Percentiles rank a stretch among this genome's conserved stretches.
Conservation (phyloP, 371 early-diverging fungal species). For the Mucor sp. region DNA sequence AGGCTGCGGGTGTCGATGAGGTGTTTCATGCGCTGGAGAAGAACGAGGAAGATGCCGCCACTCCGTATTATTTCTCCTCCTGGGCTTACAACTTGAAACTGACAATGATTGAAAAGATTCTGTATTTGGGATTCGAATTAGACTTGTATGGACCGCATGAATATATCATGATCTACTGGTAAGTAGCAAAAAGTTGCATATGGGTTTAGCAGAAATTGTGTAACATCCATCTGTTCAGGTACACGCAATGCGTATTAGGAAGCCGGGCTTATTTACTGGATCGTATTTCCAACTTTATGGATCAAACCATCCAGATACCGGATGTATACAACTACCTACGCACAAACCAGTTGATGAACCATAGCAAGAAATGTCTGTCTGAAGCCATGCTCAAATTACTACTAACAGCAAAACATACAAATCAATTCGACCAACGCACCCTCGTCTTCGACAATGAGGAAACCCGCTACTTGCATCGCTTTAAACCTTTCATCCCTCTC, state of each 20-base stretch:
- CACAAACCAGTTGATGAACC: slow-evolving; percentile 14
- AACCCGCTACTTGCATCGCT: slow-evolving; percentile 62
- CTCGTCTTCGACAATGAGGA: slow-evolving; percentile 57
- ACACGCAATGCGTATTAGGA: slow-evolving; percentile 33
- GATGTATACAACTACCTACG: slow-evolving; percentile 1
- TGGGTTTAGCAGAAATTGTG: neutral
- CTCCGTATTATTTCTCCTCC: slow-evolving; percentile 66
- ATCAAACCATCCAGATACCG: slow-evolving; percentile 10
- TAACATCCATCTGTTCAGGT: neutral
- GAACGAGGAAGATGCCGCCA: neutral
- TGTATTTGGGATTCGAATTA: slow-evolving; percentile 72
- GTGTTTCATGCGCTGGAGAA: slow-evolving; percentile 24
- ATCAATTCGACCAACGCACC: slow-evolving; percentile 39
- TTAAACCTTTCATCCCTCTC: slow-evolving; percentile 55
- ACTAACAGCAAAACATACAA: slow-evolving; percentile 37
- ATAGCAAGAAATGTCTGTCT: slow-evolving; percentile 23
- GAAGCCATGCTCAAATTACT: slow-evolving; percentile 39
- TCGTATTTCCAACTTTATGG: slow-evolving; percentile 22
- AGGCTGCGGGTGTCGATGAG: slow-evolving; percentile 33
- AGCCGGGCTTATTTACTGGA: slow-evolving; percentile 38
- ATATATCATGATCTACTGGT: slow-evolving; percentile 69
- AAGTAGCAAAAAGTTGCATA: slow-evolving; percentile 13
- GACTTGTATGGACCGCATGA: slow-evolving; percentile 73
- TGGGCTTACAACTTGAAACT: slow-evolving; percentile 78
- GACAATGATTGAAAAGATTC: slow-evolving; percentile 57